phyloP scores from a whole-genome alignment of 129 eudicot species.

The Pulicaria dysenterica region DNA sequence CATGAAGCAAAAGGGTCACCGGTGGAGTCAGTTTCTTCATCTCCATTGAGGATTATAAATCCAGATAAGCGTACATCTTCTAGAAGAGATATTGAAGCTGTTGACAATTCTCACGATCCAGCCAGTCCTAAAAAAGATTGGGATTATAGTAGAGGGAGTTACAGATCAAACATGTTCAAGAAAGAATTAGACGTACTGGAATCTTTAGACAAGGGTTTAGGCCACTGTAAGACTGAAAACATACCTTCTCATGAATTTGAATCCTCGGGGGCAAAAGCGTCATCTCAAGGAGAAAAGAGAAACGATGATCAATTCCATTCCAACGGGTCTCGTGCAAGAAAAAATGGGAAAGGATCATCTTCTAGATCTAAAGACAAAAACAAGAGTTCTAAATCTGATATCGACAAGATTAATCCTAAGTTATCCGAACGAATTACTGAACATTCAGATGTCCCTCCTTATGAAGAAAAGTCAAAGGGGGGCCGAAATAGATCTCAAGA shows the following conservation, averaged over 20 bases:
- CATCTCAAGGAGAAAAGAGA: constrained; percentile 35
- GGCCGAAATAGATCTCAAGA: constrained; percentile 56
- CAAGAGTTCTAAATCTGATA: constrained; percentile 51
- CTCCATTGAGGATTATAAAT: constrained; percentile 65
- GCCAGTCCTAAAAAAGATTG: constrained; percentile 47
- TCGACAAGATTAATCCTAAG: constrained; percentile 48
- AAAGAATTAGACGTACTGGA: constrained; percentile 46
- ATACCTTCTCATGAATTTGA: constrained; percentile 39
- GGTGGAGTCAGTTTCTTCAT: constrained; percentile 94
- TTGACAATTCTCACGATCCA: constrained; percentile 42
- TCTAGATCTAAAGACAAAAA: constrained; percentile 66
- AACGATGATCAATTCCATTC: constrained; percentile 37
- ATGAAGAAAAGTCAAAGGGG: constrained; percentile 47
- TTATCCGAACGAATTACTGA: constrained; percentile 36
- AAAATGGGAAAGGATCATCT: constrained; percentile 60
- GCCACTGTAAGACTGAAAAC: background rate
- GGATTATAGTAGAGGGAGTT: constrained; percentile 49
- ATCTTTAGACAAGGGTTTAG: constrained; percentile 35
- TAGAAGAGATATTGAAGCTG: constrained; percentile 35
- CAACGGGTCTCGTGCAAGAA: constrained; percentile 42
- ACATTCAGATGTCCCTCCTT: background rate
- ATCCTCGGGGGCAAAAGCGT: constrained; percentile 32
- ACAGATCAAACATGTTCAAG: constrained; percentile 33
- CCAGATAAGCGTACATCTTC: constrained; percentile 50
- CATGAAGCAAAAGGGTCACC: constrained; percentile 85